Base-by-base conservation (phyloP, 2,329 filamentous ascomycete genomes). In the Curvularia sp. region DNA sequence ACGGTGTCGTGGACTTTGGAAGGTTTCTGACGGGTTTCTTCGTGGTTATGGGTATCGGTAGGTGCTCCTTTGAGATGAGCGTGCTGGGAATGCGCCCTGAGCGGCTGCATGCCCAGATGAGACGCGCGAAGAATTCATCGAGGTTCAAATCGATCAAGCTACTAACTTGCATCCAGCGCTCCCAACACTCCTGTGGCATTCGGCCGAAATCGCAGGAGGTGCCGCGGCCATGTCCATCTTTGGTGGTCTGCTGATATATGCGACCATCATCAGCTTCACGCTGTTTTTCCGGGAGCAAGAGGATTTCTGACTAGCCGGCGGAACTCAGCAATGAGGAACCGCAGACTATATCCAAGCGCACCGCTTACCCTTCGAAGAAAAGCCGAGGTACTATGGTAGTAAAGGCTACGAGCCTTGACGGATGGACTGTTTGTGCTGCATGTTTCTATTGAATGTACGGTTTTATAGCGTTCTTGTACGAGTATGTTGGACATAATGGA, bases 201-300 rank as follows among this genome's bases (percentile, higher is more conserved):
- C 91, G 62, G 87, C 87, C 58, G 84, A 95, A 63, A 99, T 99
- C 74, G 82, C 88, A 62, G 79, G 90, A 57, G 88, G 92, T 52
- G 95, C 95, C 49, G 96, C 97, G 88, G 82, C 92, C 75, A 99
- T 99, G 95, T 96, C 91, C 52, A 90, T 99, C 69, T 81, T 94
- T 52, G 95, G 95, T 28, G 95, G 95, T 52, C 82, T 97, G 59
- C 82, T 99, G 75, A 99, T 99, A 77, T 99, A 99, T 80, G 92
- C 92, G 57, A 99, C 95, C 49, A 97, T 99, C 76, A 96, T 99
- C 80, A 95, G 91, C 81, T 99, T 99, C 79, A 89, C 91, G 66
- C 91, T 97, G 88, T 99, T 98, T 82, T 99, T 99, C 84, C 90
- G 94, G 77, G 93, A 98, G 79, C 93, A 98, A 77, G 91, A 96